A percentile compares a stretch with the other conserved stretches of the same genome.
These are phyloP conservation scores for Ascochyta lentis DNA, from an alignment of 2,329 filamentous ascomycete species.

Conservation along the genomic window DNA sequence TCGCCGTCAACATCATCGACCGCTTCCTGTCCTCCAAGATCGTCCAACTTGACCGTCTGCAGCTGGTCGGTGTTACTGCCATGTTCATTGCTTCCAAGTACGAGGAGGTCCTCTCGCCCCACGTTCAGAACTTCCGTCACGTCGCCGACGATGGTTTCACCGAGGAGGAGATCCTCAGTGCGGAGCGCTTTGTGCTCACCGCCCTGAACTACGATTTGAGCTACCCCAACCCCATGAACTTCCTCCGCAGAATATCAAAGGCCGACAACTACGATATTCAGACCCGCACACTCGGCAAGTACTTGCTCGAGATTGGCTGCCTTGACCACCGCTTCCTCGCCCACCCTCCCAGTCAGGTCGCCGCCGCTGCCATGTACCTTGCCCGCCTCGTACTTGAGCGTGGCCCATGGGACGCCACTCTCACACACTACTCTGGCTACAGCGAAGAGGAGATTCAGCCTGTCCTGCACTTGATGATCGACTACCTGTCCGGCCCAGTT, in stretches of 20 bases:
- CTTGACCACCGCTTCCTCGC: slow-evolving; percentile 93
- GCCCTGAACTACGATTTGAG: slow-evolving; percentile 96
- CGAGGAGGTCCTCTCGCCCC: slow-evolving; percentile 95
- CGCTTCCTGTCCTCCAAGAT: slow-evolving; percentile 96
- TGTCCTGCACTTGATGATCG: slow-evolving; percentile 91
- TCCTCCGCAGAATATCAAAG: slow-evolving; percentile 97
- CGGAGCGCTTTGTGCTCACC: slow-evolving; percentile 92
- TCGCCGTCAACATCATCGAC: slow-evolving; percentile 97
- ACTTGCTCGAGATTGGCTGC: slow-evolving; percentile 95
- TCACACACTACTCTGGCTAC: slow-evolving; percentile 92
- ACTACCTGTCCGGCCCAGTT: slow-evolving; percentile 90
- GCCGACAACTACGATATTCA: slow-evolving; percentile 99
- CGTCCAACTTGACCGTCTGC: slow-evolving; percentile 92
- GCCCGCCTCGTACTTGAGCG: slow-evolving; percentile 88
- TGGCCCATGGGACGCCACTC: slow-evolving; percentile 88
- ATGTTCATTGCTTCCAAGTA: slow-evolving; percentile 99
- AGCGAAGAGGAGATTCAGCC: slow-evolving; percentile 91
- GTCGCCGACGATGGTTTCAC: slow-evolving; percentile 97
- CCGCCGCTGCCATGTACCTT: slow-evolving; percentile 93
- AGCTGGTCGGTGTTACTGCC: slow-evolving; percentile 95
- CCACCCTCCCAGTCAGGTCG: slow-evolving; percentile 87
- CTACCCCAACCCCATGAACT: slow-evolving; percentile 99
- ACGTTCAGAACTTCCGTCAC: slow-evolving; percentile 95
- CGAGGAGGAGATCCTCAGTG: slow-evolving; percentile 92
- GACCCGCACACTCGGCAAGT: slow-evolving; percentile 95